Percentiles rank a stretch among this genome's conserved stretches.
phyloP scores from a whole-genome alignment of 2,329 filamentous ascomycete species.

The Thielaviopsis musarum region DNA sequence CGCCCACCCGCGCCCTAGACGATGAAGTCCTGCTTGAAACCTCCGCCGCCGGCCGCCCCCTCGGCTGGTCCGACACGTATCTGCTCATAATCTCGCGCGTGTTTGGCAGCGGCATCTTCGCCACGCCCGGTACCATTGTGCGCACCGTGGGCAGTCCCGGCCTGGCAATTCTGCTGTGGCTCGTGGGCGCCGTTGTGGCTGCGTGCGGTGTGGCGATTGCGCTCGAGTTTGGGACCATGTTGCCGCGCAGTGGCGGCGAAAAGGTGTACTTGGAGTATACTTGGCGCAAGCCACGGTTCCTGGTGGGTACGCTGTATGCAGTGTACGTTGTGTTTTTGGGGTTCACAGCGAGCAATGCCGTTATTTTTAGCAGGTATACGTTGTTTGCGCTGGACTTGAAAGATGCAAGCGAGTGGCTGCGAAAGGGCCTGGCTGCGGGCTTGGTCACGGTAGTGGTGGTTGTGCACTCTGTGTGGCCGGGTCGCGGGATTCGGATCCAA shows the following conservation, averaged over 20 bases:
- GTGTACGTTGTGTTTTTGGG: slow-evolving; percentile 46
- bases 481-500: slow-evolving; percentile 40
- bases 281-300: slow-evolving; percentile 43
- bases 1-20: slow-evolving; percentile 29
- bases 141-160: slow-evolving; percentile 50
- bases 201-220: slow-evolving; percentile 43
- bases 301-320: slow-evolving; percentile 47
- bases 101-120: slow-evolving; percentile 56
- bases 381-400: slow-evolving; percentile 37
- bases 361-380: slow-evolving; percentile 50
- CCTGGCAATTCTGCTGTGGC: slow-evolving; percentile 44
- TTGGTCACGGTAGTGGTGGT: slow-evolving; percentile 40
- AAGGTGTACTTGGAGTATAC: slow-evolving; percentile 59
- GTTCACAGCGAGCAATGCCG: slow-evolving; percentile 53
- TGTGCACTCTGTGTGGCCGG: slow-evolving; percentile 40
- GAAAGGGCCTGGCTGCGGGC: slow-evolving; percentile 39
- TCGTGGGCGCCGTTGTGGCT: slow-evolving; percentile 42
- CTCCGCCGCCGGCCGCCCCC: slow-evolving; percentile 37
- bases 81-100: slow-evolving; percentile 52
- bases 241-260: slow-evolving; percentile 49
- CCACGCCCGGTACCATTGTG: slow-evolving; percentile 51
- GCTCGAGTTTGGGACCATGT: slow-evolving; percentile 54
- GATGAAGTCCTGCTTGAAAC: slow-evolving; percentile 43
- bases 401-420: slow-evolving; percentile 26
- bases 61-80: slow-evolving; percentile 47